These are phyloP conservation scores for Dipteronia dyeriana DNA, from an alignment of 345 rosid genomes.

Conservation along the genomic window DNA sequence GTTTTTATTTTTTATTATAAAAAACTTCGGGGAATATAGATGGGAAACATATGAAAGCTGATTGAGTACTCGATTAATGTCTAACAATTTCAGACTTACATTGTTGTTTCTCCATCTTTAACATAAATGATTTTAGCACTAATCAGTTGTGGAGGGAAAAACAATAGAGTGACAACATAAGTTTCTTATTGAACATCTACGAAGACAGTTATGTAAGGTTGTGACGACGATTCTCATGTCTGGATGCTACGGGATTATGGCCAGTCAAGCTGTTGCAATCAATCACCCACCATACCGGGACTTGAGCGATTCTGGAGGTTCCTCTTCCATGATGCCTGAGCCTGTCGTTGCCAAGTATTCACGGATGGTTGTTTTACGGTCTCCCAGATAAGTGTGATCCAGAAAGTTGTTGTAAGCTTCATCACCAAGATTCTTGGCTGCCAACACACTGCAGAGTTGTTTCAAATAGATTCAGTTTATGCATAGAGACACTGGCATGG, in stretches of 20 bases:
- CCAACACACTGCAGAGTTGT: conserved; percentile 65
- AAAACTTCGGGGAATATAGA: too few relatives aligned
- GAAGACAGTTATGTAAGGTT: too few relatives aligned
- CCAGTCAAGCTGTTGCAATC: background rate
- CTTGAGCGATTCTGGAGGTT: conserved; percentile 76
- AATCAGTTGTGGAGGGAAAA: background rate
- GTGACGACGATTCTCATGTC: too few relatives aligned
- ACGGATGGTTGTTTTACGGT: conserved; percentile 65
- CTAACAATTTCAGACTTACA: background rate
- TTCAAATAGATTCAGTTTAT: conserved; percentile 13
- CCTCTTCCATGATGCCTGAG: conserved; percentile 88
- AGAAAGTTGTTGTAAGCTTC: conserved; percentile 69
- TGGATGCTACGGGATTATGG: background rate
- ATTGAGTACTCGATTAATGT: background rate
- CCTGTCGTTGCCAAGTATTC: conserved; percentile 68
- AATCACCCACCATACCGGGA: conserved; percentile 78
- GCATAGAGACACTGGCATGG: background rate
- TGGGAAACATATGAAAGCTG: background rate
- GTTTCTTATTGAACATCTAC: background rate
- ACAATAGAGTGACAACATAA: background rate
- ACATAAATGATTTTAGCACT: too few relatives aligned
- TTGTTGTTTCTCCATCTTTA: background rate
- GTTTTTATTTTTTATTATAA: too few relatives aligned
- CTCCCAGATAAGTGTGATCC: conserved; percentile 79
- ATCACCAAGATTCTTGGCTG: conserved; percentile 77